Evolutionary conservation across 805 yeast genomes (phyloP), one percentile per base, ranked within the genome.

Genomic region (Sugiyamaella floridensis): DNA sequence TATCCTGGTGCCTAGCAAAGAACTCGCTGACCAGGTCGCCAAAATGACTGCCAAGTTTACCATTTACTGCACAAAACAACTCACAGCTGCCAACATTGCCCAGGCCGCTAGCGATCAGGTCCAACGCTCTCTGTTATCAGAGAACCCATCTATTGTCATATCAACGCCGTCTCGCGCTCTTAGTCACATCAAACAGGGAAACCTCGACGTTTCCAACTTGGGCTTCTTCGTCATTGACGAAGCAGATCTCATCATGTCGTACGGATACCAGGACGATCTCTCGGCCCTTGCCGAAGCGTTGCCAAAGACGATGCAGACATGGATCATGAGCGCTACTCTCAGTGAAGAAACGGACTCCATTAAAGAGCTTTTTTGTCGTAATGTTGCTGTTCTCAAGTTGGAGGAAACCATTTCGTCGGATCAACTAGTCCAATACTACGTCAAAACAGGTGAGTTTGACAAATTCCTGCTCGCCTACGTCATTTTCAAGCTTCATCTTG

Each of bases 291-390:
- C 85, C 8, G 73, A 76, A 22, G 78, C 70, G 56, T 71, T 90
- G 57, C 89, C 89, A 55, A 83, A 82, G 64, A 85, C 85, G 37
- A 47, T 48, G 59, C 99, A 93, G 71, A 83, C 93, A 2, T 93
- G 89, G 70, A 73, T 93, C 60, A 93, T 93, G 98, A 86, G 96
- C 69, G 99, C 99, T 2, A 93, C 99, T 2, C 73, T 93, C 54
- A 86, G 82, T 64, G 95, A 88, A 44, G 97, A 92, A 57, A 80
- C 92, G 57, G 81, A 86, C 55, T 80, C 78, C 45, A 71, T 93
- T 61, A 92, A 92, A 68, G 68, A 73, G 48, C 79, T 79, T 63
- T 90, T 86, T 68, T 92, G 97, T 69, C 81, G 88, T 26, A 68
- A 74, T 40, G 95, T 96, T 1, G 96, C 95, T 0, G 78, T 87